These are phyloP conservation scores for Arabidopsis arenosa DNA, from an alignment of 345 rosid genomes.

Conservation along the genomic window DNA sequence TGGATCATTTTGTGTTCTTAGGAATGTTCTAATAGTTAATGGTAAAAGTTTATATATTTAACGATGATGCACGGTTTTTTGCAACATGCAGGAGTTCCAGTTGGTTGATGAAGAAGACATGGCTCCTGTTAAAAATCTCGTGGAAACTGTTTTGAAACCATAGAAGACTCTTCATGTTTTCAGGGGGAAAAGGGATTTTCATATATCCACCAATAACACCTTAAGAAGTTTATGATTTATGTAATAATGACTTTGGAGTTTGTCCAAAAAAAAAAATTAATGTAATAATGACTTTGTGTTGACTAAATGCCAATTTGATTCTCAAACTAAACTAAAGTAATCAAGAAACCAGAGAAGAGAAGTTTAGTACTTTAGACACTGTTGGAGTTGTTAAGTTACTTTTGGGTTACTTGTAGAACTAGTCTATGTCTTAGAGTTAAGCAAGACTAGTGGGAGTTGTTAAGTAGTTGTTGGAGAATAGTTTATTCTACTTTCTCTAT, in stretches of 20 bases:
- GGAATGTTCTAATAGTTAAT: background rate
- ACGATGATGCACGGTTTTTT: background rate
- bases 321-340: too few relatives aligned
- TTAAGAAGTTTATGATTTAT: constrained; percentile 1
- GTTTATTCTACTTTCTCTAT: too few relatives aligned
- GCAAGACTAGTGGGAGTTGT: too few relatives aligned
- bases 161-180: constrained; percentile 8
- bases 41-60: background rate
- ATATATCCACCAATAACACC: background rate
- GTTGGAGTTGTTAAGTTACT: too few relatives aligned
- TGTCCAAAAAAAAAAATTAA: too few relatives aligned
- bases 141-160: constrained; percentile 11
- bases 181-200: background rate
- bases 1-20: background rate
- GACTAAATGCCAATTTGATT: too few relatives aligned
- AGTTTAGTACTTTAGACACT: too few relatives aligned
- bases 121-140: constrained; percentile 5
- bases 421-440: too few relatives aligned
- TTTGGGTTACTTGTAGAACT: too few relatives aligned
- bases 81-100: constrained; percentile 36
- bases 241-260: background rate
- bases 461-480: too few relatives aligned
- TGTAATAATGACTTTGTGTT: too few relatives aligned
- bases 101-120: constrained; percentile 21
- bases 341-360: too few relatives aligned